Percentiles rank a stretch among this genome's conserved stretches.
Evolutionary conservation across 495 filamentous ascomycete genomes (phyloP).

Genomic region (Viridothelium virens): DNA sequence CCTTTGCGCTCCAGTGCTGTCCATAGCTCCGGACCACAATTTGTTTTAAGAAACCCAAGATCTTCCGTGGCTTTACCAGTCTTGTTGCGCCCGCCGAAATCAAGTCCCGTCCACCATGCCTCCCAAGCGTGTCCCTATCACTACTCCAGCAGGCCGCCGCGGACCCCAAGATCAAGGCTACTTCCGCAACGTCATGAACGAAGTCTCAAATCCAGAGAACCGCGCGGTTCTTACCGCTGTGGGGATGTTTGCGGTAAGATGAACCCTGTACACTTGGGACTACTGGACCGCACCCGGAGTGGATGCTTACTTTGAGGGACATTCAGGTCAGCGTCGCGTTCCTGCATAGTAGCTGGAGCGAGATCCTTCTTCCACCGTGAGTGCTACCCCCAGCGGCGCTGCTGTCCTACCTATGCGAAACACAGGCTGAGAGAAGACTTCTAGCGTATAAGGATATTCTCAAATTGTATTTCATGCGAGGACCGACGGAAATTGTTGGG

Average conservation of each 20-base stretch:
- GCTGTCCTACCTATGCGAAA: background rate
- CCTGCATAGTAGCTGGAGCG: constrained; percentile 65
- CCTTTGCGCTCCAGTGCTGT: background rate
- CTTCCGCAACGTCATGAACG: constrained; percentile 21
- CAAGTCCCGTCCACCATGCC: constrained; percentile 18
- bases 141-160: constrained; percentile 18
- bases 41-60: background rate
- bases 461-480: background rate
- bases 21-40: background rate
- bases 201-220: constrained; percentile 30
- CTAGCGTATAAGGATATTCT: background rate
- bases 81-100: too few species aligned
- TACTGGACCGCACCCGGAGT: background rate
- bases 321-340: constrained; percentile 63
- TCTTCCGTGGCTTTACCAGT: background rate
- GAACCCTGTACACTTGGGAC: background rate
- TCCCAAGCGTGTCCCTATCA: constrained; percentile 22
- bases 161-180: constrained; percentile 21
- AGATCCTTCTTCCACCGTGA: constrained; percentile 67
- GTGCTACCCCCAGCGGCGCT: constrained; percentile 24
- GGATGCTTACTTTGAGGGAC: background rate
- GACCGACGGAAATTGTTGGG: background rate
- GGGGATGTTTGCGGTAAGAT: constrained; percentile 36
- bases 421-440: background rate
- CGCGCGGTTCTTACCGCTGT: constrained; percentile 32